Conservation (phyloP, 2,329 filamentous ascomycete genomes). For the Paraphoma chrysanthemicola region DNA sequence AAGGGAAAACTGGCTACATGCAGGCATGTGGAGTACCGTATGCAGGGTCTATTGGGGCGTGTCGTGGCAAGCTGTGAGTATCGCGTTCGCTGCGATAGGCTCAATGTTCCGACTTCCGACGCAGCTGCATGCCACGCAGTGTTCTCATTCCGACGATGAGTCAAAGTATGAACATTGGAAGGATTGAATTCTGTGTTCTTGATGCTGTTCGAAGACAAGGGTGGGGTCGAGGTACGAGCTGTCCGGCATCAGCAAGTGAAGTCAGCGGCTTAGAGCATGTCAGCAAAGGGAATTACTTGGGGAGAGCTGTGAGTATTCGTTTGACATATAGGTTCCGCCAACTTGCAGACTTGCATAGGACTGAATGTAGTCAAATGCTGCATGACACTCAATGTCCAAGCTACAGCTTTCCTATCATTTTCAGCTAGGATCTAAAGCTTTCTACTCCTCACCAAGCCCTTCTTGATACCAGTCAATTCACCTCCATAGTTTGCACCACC, state of each 20-base stretch:
- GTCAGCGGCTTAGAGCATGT: neutral
- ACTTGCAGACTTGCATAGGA: no score
- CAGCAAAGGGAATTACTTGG: neutral
- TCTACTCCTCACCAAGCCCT: slow-evolving; percentile 87
- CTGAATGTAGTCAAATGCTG: no score
- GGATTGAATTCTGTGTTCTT: neutral
- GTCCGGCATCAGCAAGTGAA: neutral
- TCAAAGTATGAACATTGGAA: no score
- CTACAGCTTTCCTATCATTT: no score
- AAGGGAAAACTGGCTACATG: neutral
- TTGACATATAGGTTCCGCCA: no score
- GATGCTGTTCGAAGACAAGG: neutral
- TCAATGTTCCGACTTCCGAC: neutral
- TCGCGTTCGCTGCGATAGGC: neutral
- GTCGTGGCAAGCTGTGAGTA: slow-evolving; percentile 1
- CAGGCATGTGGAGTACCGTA: neutral
- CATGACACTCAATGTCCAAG: no score
- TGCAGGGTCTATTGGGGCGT: neutral
- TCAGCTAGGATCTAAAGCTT: slow-evolving; percentile 63
- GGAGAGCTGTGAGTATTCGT: no score
- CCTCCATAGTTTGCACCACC: slow-evolving; percentile 72
- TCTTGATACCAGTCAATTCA: slow-evolving; percentile 95
- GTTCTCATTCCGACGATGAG: neutral
- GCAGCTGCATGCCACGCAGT: neutral
- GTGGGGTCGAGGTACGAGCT: neutral